Conservation (phyloP, 2,329 filamentous ascomycete species). For the Fusarium austroafricanum region DNA sequence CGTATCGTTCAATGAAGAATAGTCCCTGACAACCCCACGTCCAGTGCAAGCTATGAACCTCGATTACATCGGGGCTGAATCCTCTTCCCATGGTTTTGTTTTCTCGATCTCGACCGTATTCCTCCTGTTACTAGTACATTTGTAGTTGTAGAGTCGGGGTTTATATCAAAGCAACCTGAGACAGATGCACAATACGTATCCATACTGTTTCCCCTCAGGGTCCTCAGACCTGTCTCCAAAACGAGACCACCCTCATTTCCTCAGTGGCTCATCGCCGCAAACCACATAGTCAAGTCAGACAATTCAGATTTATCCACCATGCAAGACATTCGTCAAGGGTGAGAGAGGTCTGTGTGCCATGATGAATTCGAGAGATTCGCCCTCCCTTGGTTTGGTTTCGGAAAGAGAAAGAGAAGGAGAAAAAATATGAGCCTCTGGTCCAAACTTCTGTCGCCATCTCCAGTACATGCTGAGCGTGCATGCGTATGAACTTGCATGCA, state of each 20-base stretch:
- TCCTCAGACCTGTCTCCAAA: constrained; percentile 14
- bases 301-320: constrained; percentile 6
- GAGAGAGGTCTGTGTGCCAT: neutral
- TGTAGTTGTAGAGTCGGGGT: constrained; percentile 1
- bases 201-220: constrained; percentile 23
- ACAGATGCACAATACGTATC: constrained; percentile 10
- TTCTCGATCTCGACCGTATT: neutral
- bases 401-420: neutral
- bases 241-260: constrained; percentile 25
- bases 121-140: neutral
- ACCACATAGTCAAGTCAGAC: constrained; percentile 22
- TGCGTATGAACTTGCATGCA: neutral
- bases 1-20: constrained; percentile 3
- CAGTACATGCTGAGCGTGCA: neutral
- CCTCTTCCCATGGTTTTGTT: constrained; percentile 7
- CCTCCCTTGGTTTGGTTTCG: constrained; percentile 25
- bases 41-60: constrained; percentile 7
- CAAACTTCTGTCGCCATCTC: constrained; percentile 12
- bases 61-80: neutral
- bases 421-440: constrained; percentile 4
- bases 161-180: constrained; percentile 4
- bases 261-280: constrained; percentile 16
- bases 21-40: constrained; percentile 25
- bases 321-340: constrained; percentile 25
- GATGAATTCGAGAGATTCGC: constrained; percentile 2